Conservation (phyloP, 306 rosid genomes). For the Malus domestica region DNA sequence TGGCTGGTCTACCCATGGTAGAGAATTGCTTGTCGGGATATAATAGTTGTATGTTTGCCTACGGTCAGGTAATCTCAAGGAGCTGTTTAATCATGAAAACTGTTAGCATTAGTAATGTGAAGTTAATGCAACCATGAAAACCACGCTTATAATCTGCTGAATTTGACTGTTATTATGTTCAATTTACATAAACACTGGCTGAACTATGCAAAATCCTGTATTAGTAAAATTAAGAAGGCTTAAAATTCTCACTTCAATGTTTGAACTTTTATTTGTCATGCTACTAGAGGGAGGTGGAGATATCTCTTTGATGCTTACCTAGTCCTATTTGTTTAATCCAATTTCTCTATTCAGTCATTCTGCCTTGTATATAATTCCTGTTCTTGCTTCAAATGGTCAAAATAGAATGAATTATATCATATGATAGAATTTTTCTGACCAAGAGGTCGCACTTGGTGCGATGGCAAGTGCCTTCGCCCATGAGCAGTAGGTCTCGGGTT, state of each 20-base stretch:
- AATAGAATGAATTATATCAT: neutral
- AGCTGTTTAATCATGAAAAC: neutral
- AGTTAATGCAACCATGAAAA: neutral
- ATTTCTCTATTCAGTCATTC: neutral
- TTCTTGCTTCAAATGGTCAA: neutral
- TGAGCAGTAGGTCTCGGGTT: no score
- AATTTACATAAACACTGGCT: neutral
- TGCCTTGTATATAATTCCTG: neutral
- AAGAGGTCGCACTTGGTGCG: no score
- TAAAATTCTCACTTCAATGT: neutral
- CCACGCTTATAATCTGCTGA: neutral
- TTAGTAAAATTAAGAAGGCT: neutral
- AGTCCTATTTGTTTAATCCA: neutral
- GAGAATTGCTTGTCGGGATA: conserved; percentile 96
- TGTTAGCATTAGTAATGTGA: neutral
- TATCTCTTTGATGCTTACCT: neutral
- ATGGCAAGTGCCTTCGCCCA: no score
- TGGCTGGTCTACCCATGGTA: conserved; percentile 95
- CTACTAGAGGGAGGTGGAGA: neutral
- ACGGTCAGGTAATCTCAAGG: conserved; percentile 72
- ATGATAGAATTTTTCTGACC: neutral
- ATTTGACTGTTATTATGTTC: neutral
- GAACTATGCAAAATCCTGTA: neutral
- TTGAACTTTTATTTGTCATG: neutral
- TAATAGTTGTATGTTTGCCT: conserved; percentile 96